phyloP scores from a whole-genome alignment of 495 filamentous ascomycete species.

The Evansstolkia leycettana region DNA sequence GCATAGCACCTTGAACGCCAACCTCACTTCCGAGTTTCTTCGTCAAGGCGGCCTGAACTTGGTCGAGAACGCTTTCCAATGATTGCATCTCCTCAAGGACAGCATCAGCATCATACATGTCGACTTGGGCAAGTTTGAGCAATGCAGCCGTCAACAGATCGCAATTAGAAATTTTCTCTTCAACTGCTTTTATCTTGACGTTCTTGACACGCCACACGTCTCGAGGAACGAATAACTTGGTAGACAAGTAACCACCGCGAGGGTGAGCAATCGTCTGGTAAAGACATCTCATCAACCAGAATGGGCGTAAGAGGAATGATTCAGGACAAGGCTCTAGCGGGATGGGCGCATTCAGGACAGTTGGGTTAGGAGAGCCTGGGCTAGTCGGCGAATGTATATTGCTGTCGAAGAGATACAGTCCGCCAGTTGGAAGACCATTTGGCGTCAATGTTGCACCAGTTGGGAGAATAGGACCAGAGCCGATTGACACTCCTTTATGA shows the following conservation, averaged over 20 bases:
- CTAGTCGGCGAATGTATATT: conserved; percentile 65
- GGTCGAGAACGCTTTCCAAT: conserved; percentile 78
- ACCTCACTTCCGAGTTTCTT: conserved; percentile 89
- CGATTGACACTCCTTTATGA: conserved; percentile 29
- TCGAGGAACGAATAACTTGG: conserved; percentile 77
- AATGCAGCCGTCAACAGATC: conserved; percentile 86
- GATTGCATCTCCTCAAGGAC: conserved; percentile 91
- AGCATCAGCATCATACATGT: conserved; percentile 79
- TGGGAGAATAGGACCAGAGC: conserved; percentile 50
- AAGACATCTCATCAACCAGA: conserved; percentile 90
- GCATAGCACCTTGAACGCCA: conserved; percentile 56
- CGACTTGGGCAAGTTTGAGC: conserved; percentile 67
- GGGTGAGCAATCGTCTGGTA: conserved; percentile 90
- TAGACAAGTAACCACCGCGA: conserved; percentile 82
- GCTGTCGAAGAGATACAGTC: conserved; percentile 72
- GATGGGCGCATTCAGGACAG: conserved; percentile 45
- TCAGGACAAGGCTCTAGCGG: conserved; percentile 87
- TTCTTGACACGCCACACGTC: conserved; percentile 92
- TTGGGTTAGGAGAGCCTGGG: conserved; percentile 53
- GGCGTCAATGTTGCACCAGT: conserved; percentile 43
- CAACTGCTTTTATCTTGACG: conserved; percentile 77
- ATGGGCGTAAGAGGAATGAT: conserved; percentile 75
- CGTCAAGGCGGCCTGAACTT: conserved; percentile 59
- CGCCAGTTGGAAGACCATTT: conserved; percentile 46
- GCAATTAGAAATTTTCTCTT: conserved; percentile 92